A percentile compares a stretch with the other conserved stretches of the same genome.
phyloP scores from a whole-genome alignment of 768 basidiomycete genomes.

The Scleroderma bovista region DNA sequence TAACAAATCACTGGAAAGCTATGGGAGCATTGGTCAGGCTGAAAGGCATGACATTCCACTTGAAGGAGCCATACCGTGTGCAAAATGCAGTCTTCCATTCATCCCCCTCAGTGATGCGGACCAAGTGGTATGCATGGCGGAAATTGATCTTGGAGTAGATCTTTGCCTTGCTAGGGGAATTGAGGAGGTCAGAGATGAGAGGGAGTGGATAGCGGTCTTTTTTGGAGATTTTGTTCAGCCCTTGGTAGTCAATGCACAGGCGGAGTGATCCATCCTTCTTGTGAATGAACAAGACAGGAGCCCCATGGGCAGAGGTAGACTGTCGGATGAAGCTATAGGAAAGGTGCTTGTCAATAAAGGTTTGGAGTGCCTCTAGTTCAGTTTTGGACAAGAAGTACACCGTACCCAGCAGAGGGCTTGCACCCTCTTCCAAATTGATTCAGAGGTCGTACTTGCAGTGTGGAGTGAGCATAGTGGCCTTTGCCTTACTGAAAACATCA shows the following conservation, averaged over 20 bases:
- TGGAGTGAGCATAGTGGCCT: no score
- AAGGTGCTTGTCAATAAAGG: no score
- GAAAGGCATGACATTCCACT: conserved; percentile 30
- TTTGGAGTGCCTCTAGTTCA: no score
- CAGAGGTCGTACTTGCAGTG: conserved; percentile 28
- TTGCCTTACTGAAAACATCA: no score
- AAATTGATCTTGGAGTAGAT: conserved; percentile 36
- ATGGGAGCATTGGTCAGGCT: conserved; percentile 31
- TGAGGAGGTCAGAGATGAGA: neutral
- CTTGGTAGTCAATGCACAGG: no score
- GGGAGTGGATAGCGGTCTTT: no score
- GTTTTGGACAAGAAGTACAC: conserved; percentile 30
- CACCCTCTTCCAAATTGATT: conserved; percentile 29
- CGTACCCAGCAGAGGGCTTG: conserved; percentile 21
- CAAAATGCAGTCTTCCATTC: conserved; percentile 38
- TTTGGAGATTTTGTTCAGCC: no score
- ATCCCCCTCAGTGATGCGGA: conserved; percentile 33
- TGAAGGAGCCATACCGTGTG: conserved; percentile 30
- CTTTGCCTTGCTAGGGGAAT: neutral
- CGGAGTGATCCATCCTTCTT: no score
- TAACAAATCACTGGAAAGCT: conserved; percentile 26
- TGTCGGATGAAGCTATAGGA: no score
- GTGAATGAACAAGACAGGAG: no score
- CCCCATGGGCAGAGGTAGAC: no score
- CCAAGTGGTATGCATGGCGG: conserved; percentile 34